phyloP scores from a whole-genome alignment of 2,329 filamentous ascomycete genomes.

The Aspergillus ustus region DNA sequence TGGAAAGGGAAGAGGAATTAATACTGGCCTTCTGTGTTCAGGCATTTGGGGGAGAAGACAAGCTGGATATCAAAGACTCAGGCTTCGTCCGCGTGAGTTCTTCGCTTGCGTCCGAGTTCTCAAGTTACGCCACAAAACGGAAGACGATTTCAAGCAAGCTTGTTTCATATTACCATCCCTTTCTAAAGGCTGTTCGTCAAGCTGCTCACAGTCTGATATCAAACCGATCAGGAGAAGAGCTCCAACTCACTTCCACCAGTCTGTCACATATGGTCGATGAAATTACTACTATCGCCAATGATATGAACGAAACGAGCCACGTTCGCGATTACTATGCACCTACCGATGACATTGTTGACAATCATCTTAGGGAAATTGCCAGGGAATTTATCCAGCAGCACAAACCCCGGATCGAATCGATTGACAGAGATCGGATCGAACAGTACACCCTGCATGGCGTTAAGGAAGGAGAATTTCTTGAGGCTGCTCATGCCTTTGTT shows the following conservation, averaged over 20 bases:
- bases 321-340: not conserved
- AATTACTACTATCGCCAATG: not conserved
- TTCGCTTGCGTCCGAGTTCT: constrained; percentile 1
- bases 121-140: not conserved
- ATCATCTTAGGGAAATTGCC: not conserved
- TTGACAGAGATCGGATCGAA: not conserved
- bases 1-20: constrained; percentile 2
- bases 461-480: not conserved
- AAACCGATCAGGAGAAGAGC: not conserved
- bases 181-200: not conserved
- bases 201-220: not conserved
- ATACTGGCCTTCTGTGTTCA: not conserved
- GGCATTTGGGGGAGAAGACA: not conserved
- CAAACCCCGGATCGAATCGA: not conserved
- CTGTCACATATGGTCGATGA: not conserved
- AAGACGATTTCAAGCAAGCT: constrained; percentile 2
- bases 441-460: not conserved
- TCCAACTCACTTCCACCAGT: constrained; percentile 1
- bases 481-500: constrained; percentile 1
- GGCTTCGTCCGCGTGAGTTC: not conserved
- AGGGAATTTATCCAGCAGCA: not conserved
- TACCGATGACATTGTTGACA: not conserved
- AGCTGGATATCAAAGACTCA: not conserved
- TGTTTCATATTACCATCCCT: not conserved
- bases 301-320: not conserved